Evolutionary conservation across 768 basidiomycete genomes (phyloP).

Genomic region (Boletus subparvulus): DNA sequence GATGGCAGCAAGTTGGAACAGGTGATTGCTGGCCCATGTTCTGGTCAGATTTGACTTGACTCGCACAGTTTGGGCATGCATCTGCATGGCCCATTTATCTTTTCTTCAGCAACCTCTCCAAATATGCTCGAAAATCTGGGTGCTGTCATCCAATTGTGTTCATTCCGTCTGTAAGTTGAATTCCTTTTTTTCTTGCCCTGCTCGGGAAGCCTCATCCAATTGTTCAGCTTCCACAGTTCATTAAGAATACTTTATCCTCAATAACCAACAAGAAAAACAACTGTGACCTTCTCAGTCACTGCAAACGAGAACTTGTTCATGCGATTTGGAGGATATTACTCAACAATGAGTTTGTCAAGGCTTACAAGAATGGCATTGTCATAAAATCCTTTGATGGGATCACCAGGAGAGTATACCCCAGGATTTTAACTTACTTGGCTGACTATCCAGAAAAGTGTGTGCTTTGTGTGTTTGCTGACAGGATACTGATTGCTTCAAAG

Average conservation of each 20-base stretch:
- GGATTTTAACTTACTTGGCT: no score
- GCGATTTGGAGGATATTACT: neutral
- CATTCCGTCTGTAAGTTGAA: constrained; percentile 14
- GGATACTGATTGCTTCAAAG: no score
- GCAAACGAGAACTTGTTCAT: constrained; percentile 1
- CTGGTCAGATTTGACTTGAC: constrained; percentile 15
- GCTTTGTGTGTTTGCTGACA: no score
- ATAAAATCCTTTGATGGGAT: neutral
- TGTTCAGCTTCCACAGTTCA: constrained; percentile 1
- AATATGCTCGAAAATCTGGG: constrained; percentile 13
- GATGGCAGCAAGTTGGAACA: neutral
- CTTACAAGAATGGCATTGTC: neutral
- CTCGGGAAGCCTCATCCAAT: neutral
- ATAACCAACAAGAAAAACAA: neutral
- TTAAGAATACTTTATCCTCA: neutral
- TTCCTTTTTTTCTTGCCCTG: neutral
- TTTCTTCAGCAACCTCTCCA: constrained; percentile 22
- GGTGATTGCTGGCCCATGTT: constrained; percentile 16
- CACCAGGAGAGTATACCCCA: no score
- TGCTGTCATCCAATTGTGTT: constrained; percentile 24
- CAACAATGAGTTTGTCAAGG: neutral
- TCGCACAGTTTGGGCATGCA: constrained; percentile 12
- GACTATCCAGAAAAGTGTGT: no score
- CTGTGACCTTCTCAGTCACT: neutral
- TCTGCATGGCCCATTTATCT: constrained; percentile 27